These are phyloP conservation scores for Apophysomyces elegans DNA, from an alignment of 371 early-diverging fungal genomes.

Conservation along the genomic window DNA sequence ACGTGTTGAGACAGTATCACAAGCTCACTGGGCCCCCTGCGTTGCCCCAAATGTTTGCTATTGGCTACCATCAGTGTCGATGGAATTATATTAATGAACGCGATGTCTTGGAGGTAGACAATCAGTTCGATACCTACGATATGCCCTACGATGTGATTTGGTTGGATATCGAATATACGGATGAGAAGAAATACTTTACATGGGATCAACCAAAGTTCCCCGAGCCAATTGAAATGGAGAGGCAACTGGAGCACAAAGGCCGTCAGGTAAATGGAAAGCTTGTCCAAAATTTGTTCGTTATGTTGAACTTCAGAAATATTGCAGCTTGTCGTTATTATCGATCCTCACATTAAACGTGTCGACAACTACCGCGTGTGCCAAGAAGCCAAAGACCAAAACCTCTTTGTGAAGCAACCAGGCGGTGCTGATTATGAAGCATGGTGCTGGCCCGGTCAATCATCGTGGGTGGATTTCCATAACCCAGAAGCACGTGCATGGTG, in stretches of 20 bases:
- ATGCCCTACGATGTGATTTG: slow-evolving; percentile 95
- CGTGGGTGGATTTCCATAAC: slow-evolving; percentile 88
- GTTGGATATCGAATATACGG: slow-evolving; percentile 95
- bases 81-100: slow-evolving; percentile 91
- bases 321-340: slow-evolving; percentile 92
- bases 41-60: slow-evolving; percentile 89
- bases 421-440: slow-evolving; percentile 82
- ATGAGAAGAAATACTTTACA: slow-evolving; percentile 89
- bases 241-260: slow-evolving; percentile 69
- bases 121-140: slow-evolving; percentile 79
- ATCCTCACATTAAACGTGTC: slow-evolving; percentile 96
- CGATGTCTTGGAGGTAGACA: slow-evolving; percentile 84
- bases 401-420: slow-evolving; percentile 81
- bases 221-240: slow-evolving; percentile 86
- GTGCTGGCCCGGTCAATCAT: slow-evolving; percentile 94
- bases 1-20: slow-evolving; percentile 77
- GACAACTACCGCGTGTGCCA: slow-evolving; percentile 75
- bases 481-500: slow-evolving; percentile 84
- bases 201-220: slow-evolving; percentile 92
- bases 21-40: slow-evolving; percentile 81
- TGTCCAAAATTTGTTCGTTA: neutral
- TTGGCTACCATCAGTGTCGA: slow-evolving; percentile 93
- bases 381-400: slow-evolving; percentile 72
- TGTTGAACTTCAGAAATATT: neutral
- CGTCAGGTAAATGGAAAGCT: slow-evolving; percentile 63